Evolutionary conservation across 148 eudicot species (phyloP).

Genomic region (Drosera capensis): DNA sequence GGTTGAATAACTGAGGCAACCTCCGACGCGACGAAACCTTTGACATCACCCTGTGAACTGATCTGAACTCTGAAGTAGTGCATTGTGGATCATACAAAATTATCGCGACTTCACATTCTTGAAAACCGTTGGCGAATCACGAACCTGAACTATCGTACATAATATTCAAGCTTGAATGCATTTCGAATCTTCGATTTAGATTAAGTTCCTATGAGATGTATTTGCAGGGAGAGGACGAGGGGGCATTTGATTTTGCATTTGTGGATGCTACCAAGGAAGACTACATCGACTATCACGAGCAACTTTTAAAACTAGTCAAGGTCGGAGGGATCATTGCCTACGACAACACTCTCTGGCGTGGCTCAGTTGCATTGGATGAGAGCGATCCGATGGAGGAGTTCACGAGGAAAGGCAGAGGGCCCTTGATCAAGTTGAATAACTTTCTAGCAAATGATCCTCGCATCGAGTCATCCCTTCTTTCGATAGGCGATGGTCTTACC

Average conservation of each 20-base stretch:
- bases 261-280: slow-evolving; percentile 3
- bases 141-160: too few species aligned
- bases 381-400: neutral
- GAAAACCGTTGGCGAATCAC: too few species aligned
- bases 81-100: too few species aligned
- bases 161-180: neutral
- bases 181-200: neutral
- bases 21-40: too few species aligned
- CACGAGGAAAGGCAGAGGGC: neutral
- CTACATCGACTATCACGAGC: slow-evolving; percentile 6
- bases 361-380: neutral
- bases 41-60: too few species aligned
- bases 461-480: slow-evolving; percentile 20
- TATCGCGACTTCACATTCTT: too few species aligned
- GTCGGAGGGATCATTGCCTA: slow-evolving; percentile 6
- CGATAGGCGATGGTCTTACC: slow-evolving; percentile 38
- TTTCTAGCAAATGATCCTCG: slow-evolving; percentile 22
- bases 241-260: neutral
- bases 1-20: too few species aligned
- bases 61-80: too few species aligned
- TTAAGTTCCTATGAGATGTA: neutral
- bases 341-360: slow-evolving; percentile 6
- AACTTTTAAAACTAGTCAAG: neutral
- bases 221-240: neutral
- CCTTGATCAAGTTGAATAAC: neutral